Evolutionary conservation across 202 grass and related monocot species (phyloP), one percentile per base, ranked within the genome.

Genomic region (Carex arenaria): DNA sequence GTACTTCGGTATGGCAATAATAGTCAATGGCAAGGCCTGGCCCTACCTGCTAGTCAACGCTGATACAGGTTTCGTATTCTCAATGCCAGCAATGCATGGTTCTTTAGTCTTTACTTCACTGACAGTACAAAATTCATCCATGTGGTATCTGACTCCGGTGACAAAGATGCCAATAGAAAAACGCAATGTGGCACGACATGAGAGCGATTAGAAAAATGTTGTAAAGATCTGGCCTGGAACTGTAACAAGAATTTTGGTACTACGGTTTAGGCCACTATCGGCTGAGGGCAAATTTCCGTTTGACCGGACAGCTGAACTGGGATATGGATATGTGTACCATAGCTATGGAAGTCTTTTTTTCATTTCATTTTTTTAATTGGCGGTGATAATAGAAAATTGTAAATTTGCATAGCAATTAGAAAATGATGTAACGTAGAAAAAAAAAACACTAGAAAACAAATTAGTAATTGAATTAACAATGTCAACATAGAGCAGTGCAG

Each of bases 81-180:
- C 82, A 98, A 98, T 85, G 90, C 92, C 85, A 94, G 95, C 92
- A 98, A 98, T 83, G 95, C 92, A 26, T 75, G 92, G 22, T 94
- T 94, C 90, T 98, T 90, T 75, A 79, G 49, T 1, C 80, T 98
- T 17, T 83, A 59, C 10, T 92, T 98, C 64, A 87, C 92, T 70
- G 72, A 10, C 40, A 84, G 86, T 13, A 89, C 92, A 11, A 84
- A 78, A 18, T 98, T 98, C 66, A 67, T 86, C 14, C 95, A 94
- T 79, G 64, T 98, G 31, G 72, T 69, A 0, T 98, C 92, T 17
- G 92, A 98, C 61, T 90, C 92, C 0, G 86, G 78, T 89, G 5
- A 74, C 36, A 38, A 0, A 38, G 36, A 38, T 38, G 36, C 36
- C 82, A 47, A 79, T 61, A 4, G 85, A 86, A 38, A n/a, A 53